Evolutionary conservation across 2,329 filamentous ascomycete species (phyloP), one percentile per base, ranked within the genome.

Genomic region (Talaromyces sp.): DNA sequence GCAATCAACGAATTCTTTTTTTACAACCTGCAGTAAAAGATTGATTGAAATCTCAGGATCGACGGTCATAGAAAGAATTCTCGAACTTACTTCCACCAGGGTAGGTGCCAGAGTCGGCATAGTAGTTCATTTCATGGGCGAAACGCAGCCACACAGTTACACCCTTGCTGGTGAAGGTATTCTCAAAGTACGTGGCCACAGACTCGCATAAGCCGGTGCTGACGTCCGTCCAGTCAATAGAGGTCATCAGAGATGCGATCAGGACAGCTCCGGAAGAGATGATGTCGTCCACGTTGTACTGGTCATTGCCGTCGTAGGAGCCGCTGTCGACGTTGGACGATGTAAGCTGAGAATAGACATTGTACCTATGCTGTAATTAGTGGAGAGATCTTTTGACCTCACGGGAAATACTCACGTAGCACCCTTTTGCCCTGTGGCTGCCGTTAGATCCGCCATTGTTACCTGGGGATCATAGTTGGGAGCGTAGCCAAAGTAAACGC

Each of bases 101-200:
- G 25, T 61, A 61, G 1, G 42, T 61, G 35, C 48, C 48, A 16
- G 35, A 23, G 21, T 35, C 31, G 16, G 59, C 37, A 61, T 61
- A 61, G 48, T 61, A 61, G 25, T 61, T 61, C 46, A 61, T 37
- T 25, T 55, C 59, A 44, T 61, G 59, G 5, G 59, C 59, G 44
- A 54, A 61, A 8, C 59, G 59, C 14, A 61, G 23, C 59, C 59
- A 61, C 4, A 61, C 59, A 9, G 59, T 61, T 28, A 44, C 37
- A 6, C 59, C 59, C 35, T 61, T 21, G 48, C 46, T 55, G 25
- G 46, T 61, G 8, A 61, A 61, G 21, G 59, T 61, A 11, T 55
- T 25, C 14, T 54, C 50, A 35, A 61, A 61, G 14, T 61, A 61
- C n/a, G 46, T 42, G 6, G 59, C 59, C 16, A 61, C 31, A 7